A percentile compares a stretch with the other conserved stretches of the same genome.
These are phyloP conservation scores for Sugiyamaella boreocaroliniensis DNA, from an alignment of 805 yeast species.

Conservation along the genomic window DNA sequence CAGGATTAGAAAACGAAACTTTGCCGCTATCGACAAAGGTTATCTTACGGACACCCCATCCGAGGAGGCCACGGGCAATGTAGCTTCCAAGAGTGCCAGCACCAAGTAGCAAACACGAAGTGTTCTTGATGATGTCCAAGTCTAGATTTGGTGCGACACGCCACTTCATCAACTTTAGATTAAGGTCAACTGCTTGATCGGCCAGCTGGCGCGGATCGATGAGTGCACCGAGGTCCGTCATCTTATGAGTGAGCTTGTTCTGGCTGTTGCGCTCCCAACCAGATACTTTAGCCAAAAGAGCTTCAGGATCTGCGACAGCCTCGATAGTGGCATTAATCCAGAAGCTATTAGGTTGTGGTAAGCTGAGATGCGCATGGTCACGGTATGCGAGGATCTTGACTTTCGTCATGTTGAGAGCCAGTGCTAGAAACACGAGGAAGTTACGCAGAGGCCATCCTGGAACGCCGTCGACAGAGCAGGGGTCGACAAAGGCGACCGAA, in stretches of 20 bases:
- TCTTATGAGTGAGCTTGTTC: conserved; percentile 72
- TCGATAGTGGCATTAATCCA: conserved; percentile 24
- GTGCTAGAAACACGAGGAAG: conserved; percentile 43
- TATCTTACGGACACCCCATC: conserved; percentile 88
- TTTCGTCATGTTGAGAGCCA: conserved; percentile 29
- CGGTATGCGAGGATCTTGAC: conserved; percentile 40
- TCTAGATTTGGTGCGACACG: conserved; percentile 78
- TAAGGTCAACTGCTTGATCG: conserved; percentile 86
- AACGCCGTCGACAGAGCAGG: conserved; percentile 29
- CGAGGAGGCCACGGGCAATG: conserved; percentile 75
- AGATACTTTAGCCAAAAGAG: conserved; percentile 37
- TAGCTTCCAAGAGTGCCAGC: conserved; percentile 96
- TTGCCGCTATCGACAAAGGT: conserved; percentile 86
- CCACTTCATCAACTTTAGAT: conserved; percentile 94
- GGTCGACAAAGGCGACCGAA: conserved; percentile 37
- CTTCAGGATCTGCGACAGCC: background rate
- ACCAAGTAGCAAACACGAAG: conserved; percentile 75
- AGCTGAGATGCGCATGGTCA: conserved; percentile 15
- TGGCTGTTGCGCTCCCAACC: conserved; percentile 87
- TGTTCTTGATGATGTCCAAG: conserved; percentile 52
- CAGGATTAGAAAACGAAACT: conserved; percentile 91
- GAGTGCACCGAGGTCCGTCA: conserved; percentile 74
- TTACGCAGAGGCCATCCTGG: conserved; percentile 57
- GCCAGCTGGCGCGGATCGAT: conserved; percentile 78
- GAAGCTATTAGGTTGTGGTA: conserved; percentile 18